phyloP scores from a whole-genome alignment of 345 rosid species.

The Ceriops tagal region DNA sequence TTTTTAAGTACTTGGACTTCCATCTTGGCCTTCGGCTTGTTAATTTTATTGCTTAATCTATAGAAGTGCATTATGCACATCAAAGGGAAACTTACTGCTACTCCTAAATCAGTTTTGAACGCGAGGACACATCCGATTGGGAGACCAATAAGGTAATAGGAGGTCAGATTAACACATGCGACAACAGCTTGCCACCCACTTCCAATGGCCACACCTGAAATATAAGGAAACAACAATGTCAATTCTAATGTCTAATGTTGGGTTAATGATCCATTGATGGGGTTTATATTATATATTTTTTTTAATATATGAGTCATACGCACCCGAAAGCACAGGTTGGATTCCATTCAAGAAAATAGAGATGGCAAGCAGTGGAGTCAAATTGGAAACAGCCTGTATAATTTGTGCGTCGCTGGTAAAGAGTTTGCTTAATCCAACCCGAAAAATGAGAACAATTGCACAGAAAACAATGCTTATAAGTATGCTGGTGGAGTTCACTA shows the following conservation, averaged over 20 bases:
- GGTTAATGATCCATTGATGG: not conserved
- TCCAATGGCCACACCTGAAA: slow-evolving; percentile 91
- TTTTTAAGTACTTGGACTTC: too few relatives aligned
- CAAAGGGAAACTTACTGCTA: slow-evolving; percentile 47
- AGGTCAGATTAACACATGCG: slow-evolving; percentile 74
- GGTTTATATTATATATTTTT: not conserved
- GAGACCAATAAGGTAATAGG: slow-evolving; percentile 84
- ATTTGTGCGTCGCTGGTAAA: slow-evolving; percentile 65
- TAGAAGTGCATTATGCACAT: not conserved
- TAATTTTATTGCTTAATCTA: not conserved
- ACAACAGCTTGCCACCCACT: slow-evolving; percentile 96
- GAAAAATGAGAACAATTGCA: slow-evolving; percentile 43
- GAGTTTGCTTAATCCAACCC: slow-evolving; percentile 57
- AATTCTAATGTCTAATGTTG: not conserved
- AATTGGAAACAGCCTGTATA: slow-evolving; percentile 53
- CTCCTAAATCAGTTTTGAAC: slow-evolving; percentile 77
- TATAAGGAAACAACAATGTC: not conserved
- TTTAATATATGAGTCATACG: not conserved
- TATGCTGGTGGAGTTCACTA: slow-evolving; percentile 62
- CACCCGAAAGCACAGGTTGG: slow-evolving; percentile 95
- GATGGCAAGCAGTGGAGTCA: slow-evolving; percentile 78
- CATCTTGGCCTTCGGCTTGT: too few relatives aligned
- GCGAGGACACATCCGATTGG: slow-evolving; percentile 90
- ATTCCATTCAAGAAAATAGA: slow-evolving; percentile 84
- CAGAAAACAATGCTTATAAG: slow-evolving; percentile 56